Base-by-base conservation (phyloP, 768 basidiomycete species). In the Pisolithus orientalis region DNA sequence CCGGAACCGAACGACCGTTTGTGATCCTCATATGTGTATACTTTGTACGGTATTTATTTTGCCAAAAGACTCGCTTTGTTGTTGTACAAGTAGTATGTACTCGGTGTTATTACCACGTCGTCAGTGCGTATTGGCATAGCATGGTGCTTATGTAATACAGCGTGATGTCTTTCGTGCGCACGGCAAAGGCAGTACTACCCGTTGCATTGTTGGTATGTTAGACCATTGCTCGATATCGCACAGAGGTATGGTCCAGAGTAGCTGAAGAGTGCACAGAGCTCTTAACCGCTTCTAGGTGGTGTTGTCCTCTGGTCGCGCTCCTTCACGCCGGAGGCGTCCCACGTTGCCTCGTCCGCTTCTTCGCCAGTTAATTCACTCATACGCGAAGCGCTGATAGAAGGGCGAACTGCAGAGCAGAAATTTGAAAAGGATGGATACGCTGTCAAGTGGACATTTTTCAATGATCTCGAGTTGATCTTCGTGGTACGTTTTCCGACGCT, bases 201-300 rank as follows among this genome's bases (percentile, higher is more conserved):
- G 11, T 17, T 10, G 43, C 44, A 45, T 21, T 2, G 21, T 21
- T 21, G 28, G 9, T 51, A 96, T 96, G 93, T 82, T 96, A 53
- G 94, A 97, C 72, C 90, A 94, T 70, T 91, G 93, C 68, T 94
- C 92, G 28, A 95, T 97, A 62, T 91, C 91, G 8, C 92, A 94
- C 69, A 90, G 90, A 80, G 92, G 93, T 87, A 68, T 46, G 51
- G 44, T 13, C 10, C 39, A 25, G 17, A 9, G 17, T 16, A 6
- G 9, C n/a, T 50, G 6, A n/a, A 25, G 1, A 7, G 45, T 49
- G 6, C 3, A 44, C 34, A 55, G 44, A 17, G 9, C 31, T 43
- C 5, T 46, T 53, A 38, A 62, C 49, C 47, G 54, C 47, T 32
- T 57, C 44, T 2, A 94, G 94, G 93, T 53, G 95, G 95, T 32